A percentile compares a stretch with the other conserved stretches of the same genome.
Evolutionary conservation across 2,329 filamentous ascomycete genomes (phyloP).

Genomic region (Aureobasidium namibiae): DNA sequence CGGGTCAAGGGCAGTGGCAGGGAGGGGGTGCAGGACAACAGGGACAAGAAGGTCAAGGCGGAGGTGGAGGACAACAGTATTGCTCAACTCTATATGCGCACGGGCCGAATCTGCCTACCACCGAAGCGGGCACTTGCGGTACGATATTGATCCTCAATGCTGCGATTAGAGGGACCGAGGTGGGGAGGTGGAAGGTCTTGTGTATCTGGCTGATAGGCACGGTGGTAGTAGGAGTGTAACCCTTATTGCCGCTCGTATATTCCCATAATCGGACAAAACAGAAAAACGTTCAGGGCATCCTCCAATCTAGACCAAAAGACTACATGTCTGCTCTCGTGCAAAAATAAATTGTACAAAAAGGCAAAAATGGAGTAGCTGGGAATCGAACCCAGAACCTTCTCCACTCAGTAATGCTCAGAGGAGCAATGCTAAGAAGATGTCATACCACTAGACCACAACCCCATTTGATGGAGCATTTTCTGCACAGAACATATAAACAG

Average conservation of each 20-base stretch:
- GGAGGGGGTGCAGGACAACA: too few species aligned
- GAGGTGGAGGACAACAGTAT: slow-evolving; percentile 17
- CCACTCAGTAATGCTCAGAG: neutral
- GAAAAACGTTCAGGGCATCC: too few species aligned
- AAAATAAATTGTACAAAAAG: neutral
- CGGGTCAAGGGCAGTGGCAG: too few species aligned
- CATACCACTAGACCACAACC: slow-evolving; percentile 10
- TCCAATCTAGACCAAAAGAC: too few species aligned
- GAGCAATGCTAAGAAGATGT: slow-evolving; percentile 7
- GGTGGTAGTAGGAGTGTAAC: too few species aligned
- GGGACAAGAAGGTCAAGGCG: too few species aligned
- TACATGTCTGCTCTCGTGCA: too few species aligned
- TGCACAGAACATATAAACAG: too few species aligned
- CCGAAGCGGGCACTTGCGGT: slow-evolving; percentile 25
- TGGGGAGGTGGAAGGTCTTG: neutral
- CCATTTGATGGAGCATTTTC: slow-evolving; percentile 3
- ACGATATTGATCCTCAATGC: slow-evolving; percentile 26
- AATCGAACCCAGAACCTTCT: slow-evolving; percentile 3
- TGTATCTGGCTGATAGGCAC: too few species aligned
- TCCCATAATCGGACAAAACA: too few species aligned
- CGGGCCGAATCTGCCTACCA: slow-evolving; percentile 27
- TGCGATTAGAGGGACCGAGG: neutral
- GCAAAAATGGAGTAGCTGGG: slow-evolving; percentile 3
- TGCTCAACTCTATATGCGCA: slow-evolving; percentile 27
- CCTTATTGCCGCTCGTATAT: too few species aligned